Percentiles rank a stretch among this genome's conserved stretches.
These are phyloP conservation scores for Trichophyton schoenleinii DNA, from an alignment of 2,329 filamentous ascomycete genomes.

Conservation along the genomic window DNA sequence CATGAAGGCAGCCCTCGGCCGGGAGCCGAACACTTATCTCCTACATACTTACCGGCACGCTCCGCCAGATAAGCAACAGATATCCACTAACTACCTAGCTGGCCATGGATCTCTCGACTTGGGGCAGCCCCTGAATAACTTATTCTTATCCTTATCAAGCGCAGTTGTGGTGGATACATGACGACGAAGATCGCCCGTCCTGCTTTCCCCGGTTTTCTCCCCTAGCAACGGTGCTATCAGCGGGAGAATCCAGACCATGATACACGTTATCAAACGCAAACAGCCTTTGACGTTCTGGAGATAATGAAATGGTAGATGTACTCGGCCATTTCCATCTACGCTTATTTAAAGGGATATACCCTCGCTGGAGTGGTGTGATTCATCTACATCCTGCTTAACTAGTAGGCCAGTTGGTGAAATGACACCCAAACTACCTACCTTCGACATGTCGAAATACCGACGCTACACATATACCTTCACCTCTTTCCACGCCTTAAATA, in stretches of 20 bases:
- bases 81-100: not conserved
- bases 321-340: not conserved
- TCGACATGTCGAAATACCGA: slow-evolving; percentile 6
- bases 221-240: not conserved
- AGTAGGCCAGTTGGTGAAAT: not conserved
- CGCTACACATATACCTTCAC: slow-evolving; percentile 10
- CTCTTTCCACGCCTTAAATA: slow-evolving; percentile 12
- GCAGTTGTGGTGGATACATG: not conserved
- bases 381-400: not conserved
- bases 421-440: not conserved
- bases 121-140: not conserved
- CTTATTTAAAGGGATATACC: not conserved
- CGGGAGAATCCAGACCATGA: not conserved
- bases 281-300: not conserved
- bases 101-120: not conserved
- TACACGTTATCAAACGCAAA: not conserved
- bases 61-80: not conserved
- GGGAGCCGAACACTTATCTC: not conserved
- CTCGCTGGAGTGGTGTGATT: not conserved
- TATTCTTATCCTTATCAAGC: not conserved
- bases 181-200: not conserved
- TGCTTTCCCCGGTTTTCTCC: not conserved
- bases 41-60: not conserved
- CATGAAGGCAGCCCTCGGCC: not conserved
- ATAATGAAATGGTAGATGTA: not conserved